phyloP scores from a whole-genome alignment of 2,329 filamentous ascomycete genomes.

The Bipolaris sorokiniana region DNA sequence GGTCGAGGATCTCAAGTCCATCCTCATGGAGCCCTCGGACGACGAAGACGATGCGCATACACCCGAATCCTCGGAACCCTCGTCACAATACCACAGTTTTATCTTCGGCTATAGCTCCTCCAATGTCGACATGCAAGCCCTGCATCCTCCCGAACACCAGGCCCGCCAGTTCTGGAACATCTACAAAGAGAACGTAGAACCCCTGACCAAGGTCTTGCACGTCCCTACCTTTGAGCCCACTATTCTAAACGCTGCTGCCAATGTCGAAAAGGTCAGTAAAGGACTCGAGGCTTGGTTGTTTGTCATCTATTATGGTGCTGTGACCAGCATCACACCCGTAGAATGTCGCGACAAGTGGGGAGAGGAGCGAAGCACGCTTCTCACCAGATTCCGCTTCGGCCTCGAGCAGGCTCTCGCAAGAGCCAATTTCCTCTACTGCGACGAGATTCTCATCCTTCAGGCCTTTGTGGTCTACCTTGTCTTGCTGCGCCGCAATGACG shows the following conservation, averaged over 20 bases:
- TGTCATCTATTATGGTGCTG: slow-evolving; percentile 65
- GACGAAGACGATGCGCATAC: slow-evolving; percentile 63
- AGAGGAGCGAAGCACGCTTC: slow-evolving; percentile 57
- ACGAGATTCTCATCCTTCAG: slow-evolving; percentile 67
- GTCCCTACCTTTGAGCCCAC: slow-evolving; percentile 68
- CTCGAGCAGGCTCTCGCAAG: slow-evolving; percentile 68
- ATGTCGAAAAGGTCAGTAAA: slow-evolving; percentile 64
- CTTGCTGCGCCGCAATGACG: slow-evolving; percentile 58
- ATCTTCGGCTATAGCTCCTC: slow-evolving; percentile 74
- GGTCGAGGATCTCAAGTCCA: slow-evolving; percentile 67
- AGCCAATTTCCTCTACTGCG: slow-evolving; percentile 67
- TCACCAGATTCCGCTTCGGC: slow-evolving; percentile 66
- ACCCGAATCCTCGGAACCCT: slow-evolving; percentile 41
- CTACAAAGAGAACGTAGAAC: slow-evolving; percentile 76
- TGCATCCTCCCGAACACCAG: slow-evolving; percentile 69
- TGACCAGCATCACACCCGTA: slow-evolving; percentile 58
- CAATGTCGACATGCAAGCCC: slow-evolving; percentile 67
- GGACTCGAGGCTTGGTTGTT: slow-evolving; percentile 66
- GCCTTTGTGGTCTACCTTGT: slow-evolving; percentile 68
- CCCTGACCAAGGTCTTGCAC: slow-evolving; percentile 73
- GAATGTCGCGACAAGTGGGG: slow-evolving; percentile 59
- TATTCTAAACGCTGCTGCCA: slow-evolving; percentile 66
- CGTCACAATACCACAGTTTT: slow-evolving; percentile 71
- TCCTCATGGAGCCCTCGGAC: slow-evolving; percentile 66
- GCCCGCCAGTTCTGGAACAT: slow-evolving; percentile 72